A percentile compares a stretch with the other conserved stretches of the same genome.
phyloP scores from a whole-genome alignment of 2,329 filamentous ascomycete species.

The Calonectria pteridis region DNA sequence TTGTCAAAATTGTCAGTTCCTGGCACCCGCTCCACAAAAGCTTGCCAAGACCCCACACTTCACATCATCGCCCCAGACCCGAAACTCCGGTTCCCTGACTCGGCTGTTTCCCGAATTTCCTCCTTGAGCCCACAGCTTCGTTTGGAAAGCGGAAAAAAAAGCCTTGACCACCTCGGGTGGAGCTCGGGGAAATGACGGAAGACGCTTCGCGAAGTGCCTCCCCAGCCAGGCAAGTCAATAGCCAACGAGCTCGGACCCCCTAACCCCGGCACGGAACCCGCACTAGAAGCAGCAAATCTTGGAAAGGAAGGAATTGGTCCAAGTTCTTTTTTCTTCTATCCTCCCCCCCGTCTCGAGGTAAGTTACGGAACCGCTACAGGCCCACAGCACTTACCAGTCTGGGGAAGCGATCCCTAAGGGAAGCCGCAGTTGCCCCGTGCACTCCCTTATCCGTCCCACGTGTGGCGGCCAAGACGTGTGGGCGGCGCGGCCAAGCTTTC shows the following conservation, averaged over 20 bases:
- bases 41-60: conserved; percentile 18
- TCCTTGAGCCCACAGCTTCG: conserved; percentile 7
- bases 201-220: conserved; percentile 14
- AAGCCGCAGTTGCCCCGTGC: conserved; percentile 1
- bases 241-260: neutral
- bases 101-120: conserved; percentile 29
- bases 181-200: conserved; percentile 22
- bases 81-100: conserved; percentile 36
- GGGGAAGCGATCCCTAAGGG: conserved; percentile 11
- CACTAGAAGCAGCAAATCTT: conserved; percentile 16
- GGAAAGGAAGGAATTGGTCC: conserved; percentile 12
- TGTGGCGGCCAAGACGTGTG: neutral
- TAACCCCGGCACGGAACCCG: conserved; percentile 1
- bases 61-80: conserved; percentile 34
- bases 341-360: conserved; percentile 13
- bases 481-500: neutral
- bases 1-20: conserved; percentile 14
- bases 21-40: neutral
- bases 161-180: neutral
- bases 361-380: neutral
- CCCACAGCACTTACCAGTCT: conserved; percentile 10
- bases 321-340: conserved; percentile 5
- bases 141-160: conserved; percentile 1
- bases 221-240: neutral
- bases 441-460: neutral